These are phyloP conservation scores for Penicillium samsonianum DNA, from an alignment of 495 filamentous ascomycete species.

Conservation along the genomic window DNA sequence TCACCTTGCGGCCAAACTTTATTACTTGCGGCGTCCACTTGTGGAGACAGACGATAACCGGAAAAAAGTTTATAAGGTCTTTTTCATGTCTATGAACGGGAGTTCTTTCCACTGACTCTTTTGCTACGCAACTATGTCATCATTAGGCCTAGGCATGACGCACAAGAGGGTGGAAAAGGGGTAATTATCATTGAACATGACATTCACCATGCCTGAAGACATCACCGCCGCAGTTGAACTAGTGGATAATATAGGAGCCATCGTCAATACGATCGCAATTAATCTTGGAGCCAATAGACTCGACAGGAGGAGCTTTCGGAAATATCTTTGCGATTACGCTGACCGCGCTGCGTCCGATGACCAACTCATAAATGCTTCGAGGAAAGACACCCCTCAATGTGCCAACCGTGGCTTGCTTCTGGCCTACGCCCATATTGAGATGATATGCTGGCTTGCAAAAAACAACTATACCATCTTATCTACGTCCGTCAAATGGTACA, in stretches of 20 bases:
- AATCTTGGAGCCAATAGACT: conserved; percentile 18
- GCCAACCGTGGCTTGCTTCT: conserved; percentile 20
- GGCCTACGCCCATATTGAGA: conserved; percentile 21
- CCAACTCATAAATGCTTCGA: conserved; percentile 16
- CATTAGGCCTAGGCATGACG: too few relatives aligned
- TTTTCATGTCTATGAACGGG: too few relatives aligned
- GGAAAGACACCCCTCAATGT: conserved; percentile 15
- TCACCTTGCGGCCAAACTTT: too few relatives aligned
- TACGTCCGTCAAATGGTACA: conserved; percentile 22
- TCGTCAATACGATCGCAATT: conserved; percentile 11
- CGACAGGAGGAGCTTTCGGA: too few relatives aligned
- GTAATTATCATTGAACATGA: background rate
- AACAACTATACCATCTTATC: conserved; percentile 17
- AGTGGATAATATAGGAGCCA: conserved; percentile 1
- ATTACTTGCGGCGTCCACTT: too few relatives aligned
- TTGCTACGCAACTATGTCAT: too few relatives aligned
- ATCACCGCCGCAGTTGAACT: conserved; percentile 9
- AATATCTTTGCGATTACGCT: conserved; percentile 15
- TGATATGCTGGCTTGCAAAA: conserved; percentile 15
- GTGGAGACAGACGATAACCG: too few relatives aligned
- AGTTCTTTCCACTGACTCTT: too few relatives aligned
- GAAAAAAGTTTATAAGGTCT: too few relatives aligned
- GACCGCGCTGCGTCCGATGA: conserved; percentile 18
- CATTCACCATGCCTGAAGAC: background rate
- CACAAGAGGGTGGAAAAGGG: too few relatives aligned